phyloP scores from a whole-genome alignment of 2,329 filamentous ascomycete genomes.

The Paraconiothyrium sp. region DNA sequence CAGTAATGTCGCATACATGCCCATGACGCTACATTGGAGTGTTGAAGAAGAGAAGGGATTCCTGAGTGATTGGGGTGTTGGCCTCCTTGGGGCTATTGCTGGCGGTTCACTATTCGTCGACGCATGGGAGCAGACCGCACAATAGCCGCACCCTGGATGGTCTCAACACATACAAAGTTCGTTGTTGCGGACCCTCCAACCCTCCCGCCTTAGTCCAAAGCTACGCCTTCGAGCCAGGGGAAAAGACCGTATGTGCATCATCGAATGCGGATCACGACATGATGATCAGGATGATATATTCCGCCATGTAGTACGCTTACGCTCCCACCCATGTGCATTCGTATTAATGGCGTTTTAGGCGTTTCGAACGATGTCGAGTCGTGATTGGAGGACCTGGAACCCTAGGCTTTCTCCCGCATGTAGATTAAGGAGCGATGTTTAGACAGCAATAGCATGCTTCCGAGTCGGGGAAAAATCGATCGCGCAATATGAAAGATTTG shows the following conservation, averaged over 20 bases:
- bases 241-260: not conserved
- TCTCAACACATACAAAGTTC: not conserved
- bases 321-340: not conserved
- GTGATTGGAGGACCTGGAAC: constrained; percentile 20
- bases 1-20: constrained; percentile 79
- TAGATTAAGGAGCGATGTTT: constrained; percentile 12
- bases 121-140: constrained; percentile 55
- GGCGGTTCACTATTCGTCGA: constrained; percentile 56
- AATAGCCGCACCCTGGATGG: not conserved
- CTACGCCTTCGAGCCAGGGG: no score
- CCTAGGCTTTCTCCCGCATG: constrained; percentile 15
- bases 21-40: constrained; percentile 86
- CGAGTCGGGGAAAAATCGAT: constrained; percentile 11
- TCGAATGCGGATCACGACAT: not conserved
- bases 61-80: constrained; percentile 67
- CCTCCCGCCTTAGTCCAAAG: no score
- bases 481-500: not conserved
- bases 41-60: constrained; percentile 67
- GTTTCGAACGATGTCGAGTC: not conserved
- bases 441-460: constrained; percentile 1
- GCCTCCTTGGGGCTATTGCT: constrained; percentile 65
- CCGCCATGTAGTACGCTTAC: not conserved
- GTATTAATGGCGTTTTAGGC: constrained; percentile 5
- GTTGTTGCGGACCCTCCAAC: no score
- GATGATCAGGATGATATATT: not conserved